Conservation (phyloP, 306 rosid species). For the Rosa persica region DNA sequence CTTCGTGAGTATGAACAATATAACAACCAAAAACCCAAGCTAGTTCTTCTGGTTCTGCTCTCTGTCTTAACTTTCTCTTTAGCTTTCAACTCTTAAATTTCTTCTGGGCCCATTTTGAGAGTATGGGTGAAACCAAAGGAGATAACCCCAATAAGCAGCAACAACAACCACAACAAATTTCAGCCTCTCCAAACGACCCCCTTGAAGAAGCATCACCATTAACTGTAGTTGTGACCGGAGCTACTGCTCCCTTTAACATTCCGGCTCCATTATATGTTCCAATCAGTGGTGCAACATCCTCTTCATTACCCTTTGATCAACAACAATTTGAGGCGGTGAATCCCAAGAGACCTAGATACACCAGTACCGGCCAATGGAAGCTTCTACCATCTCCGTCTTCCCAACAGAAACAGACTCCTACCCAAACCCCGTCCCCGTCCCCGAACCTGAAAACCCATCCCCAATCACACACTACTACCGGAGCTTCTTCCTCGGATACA, state of each 20-base stretch:
- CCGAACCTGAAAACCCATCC: slow-evolving; percentile 36
- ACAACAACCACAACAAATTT: slow-evolving; percentile 47
- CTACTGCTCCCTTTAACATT: slow-evolving; percentile 21
- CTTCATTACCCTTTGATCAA: slow-evolving; percentile 51
- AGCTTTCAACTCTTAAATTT: neutral
- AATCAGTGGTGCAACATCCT: slow-evolving; percentile 40
- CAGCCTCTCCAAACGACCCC: slow-evolving; percentile 52
- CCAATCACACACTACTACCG: neutral
- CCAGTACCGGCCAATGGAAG: slow-evolving; percentile 81
- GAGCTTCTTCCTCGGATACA: slow-evolving; percentile 72
- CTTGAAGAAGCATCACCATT: slow-evolving; percentile 40
- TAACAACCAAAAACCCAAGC: slow-evolving; percentile 9
- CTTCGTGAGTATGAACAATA: slow-evolving; percentile 24
- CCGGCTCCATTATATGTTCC: slow-evolving; percentile 55
- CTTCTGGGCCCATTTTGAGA: slow-evolving; percentile 44
- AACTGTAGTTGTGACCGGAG: slow-evolving; percentile 2
- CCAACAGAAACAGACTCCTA: slow-evolving; percentile 40
- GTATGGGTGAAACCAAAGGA: slow-evolving; percentile 66
- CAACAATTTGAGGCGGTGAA: slow-evolving; percentile 54
- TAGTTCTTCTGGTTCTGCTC: slow-evolving; percentile 44
- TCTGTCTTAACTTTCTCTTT: slow-evolving; percentile 4
- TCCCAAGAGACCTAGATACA: slow-evolving; percentile 68
- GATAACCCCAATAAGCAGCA: slow-evolving; percentile 58
- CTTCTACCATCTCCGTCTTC: slow-evolving; percentile 65
- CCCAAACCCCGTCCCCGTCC: slow-evolving; percentile 54